Conservation (phyloP, 2,329 filamentous ascomycete genomes). For the Colletotrichum echinochloae region DNA sequence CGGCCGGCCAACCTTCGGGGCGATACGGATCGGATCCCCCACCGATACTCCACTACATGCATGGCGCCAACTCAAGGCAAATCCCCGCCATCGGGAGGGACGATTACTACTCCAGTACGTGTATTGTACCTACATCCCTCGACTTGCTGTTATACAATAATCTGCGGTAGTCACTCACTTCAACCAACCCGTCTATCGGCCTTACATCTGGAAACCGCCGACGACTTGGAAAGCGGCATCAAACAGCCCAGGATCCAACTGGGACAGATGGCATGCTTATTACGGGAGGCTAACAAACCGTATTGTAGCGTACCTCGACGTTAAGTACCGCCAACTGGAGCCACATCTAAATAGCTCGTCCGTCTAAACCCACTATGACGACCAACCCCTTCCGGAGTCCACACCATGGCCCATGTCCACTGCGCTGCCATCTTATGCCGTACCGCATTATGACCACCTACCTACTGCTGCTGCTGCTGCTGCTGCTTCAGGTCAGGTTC, state of each 20-base stretch:
- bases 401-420: background rate
- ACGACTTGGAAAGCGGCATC: background rate
- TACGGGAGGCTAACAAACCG: background rate
- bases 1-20: constrained; percentile 11
- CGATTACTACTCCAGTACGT: background rate
- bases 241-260: background rate
- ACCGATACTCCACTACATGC: constrained; percentile 24
- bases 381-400: background rate
- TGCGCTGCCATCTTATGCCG: constrained; percentile 7
- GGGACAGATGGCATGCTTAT: background rate
- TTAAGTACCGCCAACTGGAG: constrained; percentile 24
- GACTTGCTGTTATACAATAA: background rate
- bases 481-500: background rate
- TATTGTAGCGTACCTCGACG: background rate
- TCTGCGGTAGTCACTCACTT: no score
- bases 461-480: background rate
- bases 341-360: constrained; percentile 20
- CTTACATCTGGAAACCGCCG: background rate
- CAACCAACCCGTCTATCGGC: background rate
- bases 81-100: constrained; percentile 5
- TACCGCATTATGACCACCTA: background rate
- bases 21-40: constrained; percentile 18
- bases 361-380: constrained; percentile 33
- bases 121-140: background rate
- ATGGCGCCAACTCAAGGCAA: constrained; percentile 10